These are phyloP conservation scores for Coemansia pectinata DNA, from an alignment of 192 early-diverging fungal species.

Conservation along the genomic window DNA sequence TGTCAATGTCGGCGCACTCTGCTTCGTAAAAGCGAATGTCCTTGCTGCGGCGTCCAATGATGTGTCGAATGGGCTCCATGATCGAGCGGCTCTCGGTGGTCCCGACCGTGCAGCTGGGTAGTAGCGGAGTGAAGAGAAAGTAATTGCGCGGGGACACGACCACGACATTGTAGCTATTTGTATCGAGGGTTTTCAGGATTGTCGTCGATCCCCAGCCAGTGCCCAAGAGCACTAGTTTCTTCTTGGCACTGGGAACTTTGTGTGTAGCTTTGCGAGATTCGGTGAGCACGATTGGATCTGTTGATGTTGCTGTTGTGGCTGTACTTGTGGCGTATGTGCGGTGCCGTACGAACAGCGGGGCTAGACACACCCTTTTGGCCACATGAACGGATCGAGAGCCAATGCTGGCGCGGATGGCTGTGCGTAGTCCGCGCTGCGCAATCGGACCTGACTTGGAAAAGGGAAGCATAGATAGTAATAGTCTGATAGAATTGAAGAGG, in stretches of 20 bases:
- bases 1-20: constrained; percentile 84
- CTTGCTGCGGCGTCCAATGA: constrained; percentile 76
- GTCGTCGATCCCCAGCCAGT: constrained; percentile 68
- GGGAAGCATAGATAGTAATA: background rate
- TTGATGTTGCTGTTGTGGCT: background rate
- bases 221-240: constrained; percentile 55
- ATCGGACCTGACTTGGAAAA: background rate
- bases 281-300: background rate
- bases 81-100: constrained; percentile 87
- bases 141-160: constrained; percentile 84
- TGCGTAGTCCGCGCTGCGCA: background rate
- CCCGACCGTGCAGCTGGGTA: constrained; percentile 83
- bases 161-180: constrained; percentile 65
- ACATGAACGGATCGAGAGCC: background rate
- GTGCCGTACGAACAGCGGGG: background rate
- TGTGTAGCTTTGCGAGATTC: background rate
- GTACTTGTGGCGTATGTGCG: background rate
- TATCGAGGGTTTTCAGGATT: constrained; percentile 69
- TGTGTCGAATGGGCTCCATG: constrained; percentile 78
- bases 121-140: constrained; percentile 85
- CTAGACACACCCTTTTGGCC: background rate
- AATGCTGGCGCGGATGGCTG: background rate
- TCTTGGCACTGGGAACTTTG: background rate
- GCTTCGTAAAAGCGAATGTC: constrained; percentile 79
- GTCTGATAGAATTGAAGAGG: background rate